Evolutionary conservation across 805 yeast species (phyloP).

Genomic region (Starmerella bombicola): DNA sequence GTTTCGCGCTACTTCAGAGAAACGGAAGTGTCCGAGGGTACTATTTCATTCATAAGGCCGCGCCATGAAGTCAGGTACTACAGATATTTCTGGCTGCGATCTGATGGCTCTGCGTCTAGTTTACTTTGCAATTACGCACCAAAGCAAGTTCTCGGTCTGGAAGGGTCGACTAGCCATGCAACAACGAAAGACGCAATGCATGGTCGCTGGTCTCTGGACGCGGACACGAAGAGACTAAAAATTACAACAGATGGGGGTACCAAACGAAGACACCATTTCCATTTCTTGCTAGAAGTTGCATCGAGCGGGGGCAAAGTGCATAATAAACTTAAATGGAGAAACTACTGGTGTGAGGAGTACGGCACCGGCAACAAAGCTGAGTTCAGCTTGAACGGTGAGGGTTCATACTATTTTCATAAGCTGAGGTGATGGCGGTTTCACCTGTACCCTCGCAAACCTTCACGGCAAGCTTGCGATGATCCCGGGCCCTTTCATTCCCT

Average conservation of each 20-base stretch:
- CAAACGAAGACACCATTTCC: conserved; percentile 49
- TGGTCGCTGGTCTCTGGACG: conserved; percentile 42
- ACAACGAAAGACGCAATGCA: conserved; percentile 9
- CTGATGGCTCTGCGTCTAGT: conserved; percentile 62
- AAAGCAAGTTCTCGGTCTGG: conserved; percentile 38
- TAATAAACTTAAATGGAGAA: conserved; percentile 61
- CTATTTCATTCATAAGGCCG: conserved; percentile 53
- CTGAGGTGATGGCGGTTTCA: too few species aligned
- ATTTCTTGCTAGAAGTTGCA: conserved; percentile 50
- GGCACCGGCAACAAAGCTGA: conserved; percentile 42
- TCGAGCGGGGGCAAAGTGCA: conserved; percentile 51
- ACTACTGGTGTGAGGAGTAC: conserved; percentile 45
- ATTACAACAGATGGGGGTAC: conserved; percentile 34
- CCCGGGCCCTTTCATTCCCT: too few species aligned
- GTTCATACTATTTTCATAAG: conserved; percentile 51
- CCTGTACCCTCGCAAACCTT: too few species aligned
- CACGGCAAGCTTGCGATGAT: too few species aligned
- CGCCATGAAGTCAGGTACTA: conserved; percentile 77
- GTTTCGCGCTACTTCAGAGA: conserved; percentile 73
- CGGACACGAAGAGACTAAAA: conserved; percentile 39
- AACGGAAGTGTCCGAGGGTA: conserved; percentile 47
- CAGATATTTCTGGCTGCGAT: conserved; percentile 68
- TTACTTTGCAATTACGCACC: conserved; percentile 68
- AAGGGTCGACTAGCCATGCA: background rate
- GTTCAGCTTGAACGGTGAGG: conserved; percentile 57